Evolutionary conservation across 495 filamentous ascomycete genomes (phyloP), one percentile per base, ranked within the genome.

Genomic region (Lineolata rhizophorae): DNA sequence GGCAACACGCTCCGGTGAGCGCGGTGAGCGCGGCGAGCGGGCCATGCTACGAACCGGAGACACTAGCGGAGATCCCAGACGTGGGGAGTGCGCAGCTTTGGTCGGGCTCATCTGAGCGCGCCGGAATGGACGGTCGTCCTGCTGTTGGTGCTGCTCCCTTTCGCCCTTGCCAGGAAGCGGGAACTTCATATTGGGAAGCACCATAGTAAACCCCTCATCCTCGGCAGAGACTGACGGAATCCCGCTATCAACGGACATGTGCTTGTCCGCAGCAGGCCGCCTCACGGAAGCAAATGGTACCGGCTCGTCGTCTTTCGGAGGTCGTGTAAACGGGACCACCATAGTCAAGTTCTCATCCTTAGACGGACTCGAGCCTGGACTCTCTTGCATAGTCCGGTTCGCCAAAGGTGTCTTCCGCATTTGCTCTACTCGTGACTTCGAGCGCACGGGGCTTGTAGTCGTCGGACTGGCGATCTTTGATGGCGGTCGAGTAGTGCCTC

Each of bases 121-220:
- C n/a, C n/a, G n/a, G n/a, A n/a, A n/a, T n/a, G n/a, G n/a, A n/a
- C n/a, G n/a, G n/a, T n/a, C n/a, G n/a, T n/a, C n/a, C n/a, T n/a
- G n/a, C n/a, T n/a, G n/a, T n/a, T n/a, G n/a, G n/a, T n/a, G n/a
- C n/a, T n/a, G n/a, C n/a, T n/a, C n/a, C n/a, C n/a, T n/a, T n/a
- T n/a, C n/a, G n/a, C n/a, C n/a, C n/a, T n/a, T n/a, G n/a, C n/a
- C n/a, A n/a, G n/a, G n/a, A n/a, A n/a, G n/a, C n/a, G n/a, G n/a
- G n/a, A n/a, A n/a, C 10, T 35, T 29, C 20, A 56, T 35, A 27
- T 35, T 44, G 6, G 53, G 53, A 10, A 56, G 43, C 3, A 56
- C 53, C 49, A 56, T 53, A 14, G 53, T 54, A 34, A 56, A 56
- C 20, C 49, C 49, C 28, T 56, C 53, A 1, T 55, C 53, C 21